phyloP scores from a whole-genome alignment of 371 early-diverging fungal species.

The Smittium culicis region DNA sequence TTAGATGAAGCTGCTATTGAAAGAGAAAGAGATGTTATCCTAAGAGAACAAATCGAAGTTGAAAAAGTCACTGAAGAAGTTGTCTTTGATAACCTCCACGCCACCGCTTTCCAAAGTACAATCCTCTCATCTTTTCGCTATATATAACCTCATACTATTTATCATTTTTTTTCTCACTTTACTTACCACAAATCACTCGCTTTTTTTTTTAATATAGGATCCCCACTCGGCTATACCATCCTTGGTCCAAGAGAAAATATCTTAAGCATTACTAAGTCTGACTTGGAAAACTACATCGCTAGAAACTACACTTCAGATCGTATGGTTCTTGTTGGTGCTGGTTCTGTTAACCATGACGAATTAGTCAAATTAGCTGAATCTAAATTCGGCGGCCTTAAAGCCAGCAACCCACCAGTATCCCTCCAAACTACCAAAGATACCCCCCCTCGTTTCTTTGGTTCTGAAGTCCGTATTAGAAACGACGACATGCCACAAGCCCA shows the following conservation, averaged over 20 bases:
- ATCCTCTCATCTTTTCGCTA: too few relatives aligned
- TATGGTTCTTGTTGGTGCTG: constrained; percentile 89
- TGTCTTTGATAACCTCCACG: constrained; percentile 89
- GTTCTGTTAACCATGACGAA: constrained; percentile 85
- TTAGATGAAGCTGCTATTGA: constrained; percentile 71
- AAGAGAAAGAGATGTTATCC: constrained; percentile 86
- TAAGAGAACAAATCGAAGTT: constrained; percentile 90
- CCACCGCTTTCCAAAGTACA: constrained; percentile 84
- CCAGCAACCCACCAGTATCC: constrained; percentile 25
- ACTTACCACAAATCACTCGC: too few relatives aligned
- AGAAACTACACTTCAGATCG: constrained; percentile 91
- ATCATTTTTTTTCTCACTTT: too few relatives aligned
- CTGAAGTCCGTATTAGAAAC: constrained; percentile 74
- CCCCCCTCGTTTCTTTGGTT: constrained; percentile 57
- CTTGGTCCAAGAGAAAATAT: constrained; percentile 88
- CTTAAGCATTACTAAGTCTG: constrained; percentile 61
- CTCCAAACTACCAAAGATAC: constrained; percentile 27
- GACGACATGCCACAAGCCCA: constrained; percentile 79
- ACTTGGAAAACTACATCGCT: constrained; percentile 70
- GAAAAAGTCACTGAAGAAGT: constrained; percentile 93
- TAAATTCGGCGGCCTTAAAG: constrained; percentile 68
- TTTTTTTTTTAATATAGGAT: background rate
- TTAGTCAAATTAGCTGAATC: constrained; percentile 78
- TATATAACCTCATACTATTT: background rate
- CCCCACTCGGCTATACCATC: constrained; percentile 81